These are phyloP conservation scores for Leccinum variabile DNA, from an alignment of 1,284 basidiomycete species.

Conservation along the genomic window DNA sequence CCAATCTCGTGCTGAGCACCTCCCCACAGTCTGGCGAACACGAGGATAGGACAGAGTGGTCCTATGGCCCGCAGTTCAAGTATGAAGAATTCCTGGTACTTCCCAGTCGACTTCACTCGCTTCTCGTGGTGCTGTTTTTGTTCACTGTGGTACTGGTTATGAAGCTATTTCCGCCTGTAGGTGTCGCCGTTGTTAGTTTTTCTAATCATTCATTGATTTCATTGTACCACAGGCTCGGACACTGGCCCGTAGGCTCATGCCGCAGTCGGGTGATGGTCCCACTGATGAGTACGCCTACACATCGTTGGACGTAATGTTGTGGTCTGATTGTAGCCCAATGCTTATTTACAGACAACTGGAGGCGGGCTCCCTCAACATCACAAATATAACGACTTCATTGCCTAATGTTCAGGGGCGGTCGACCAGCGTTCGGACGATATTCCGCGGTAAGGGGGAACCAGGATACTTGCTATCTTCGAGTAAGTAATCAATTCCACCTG, in stretches of 20 bases:
- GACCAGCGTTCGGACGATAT: conserved; percentile 58
- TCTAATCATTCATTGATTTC: neutral
- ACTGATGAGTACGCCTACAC: conserved; percentile 49
- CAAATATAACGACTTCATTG: conserved; percentile 55
- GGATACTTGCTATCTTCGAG: conserved; percentile 73
- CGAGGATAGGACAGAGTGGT: conserved; percentile 21
- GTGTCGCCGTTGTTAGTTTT: conserved; percentile 2
- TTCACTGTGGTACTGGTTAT: conserved; percentile 19
- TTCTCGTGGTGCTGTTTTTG: conserved; percentile 33
- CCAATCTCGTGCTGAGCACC: conserved; percentile 18
- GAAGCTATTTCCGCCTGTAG: conserved; percentile 27
- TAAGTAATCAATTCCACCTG: conserved; percentile 33
- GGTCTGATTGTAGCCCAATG: conserved; percentile 7
- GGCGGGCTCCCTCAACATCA: conserved; percentile 55
- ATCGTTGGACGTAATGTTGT: neutral
- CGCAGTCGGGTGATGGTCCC: conserved; percentile 63
- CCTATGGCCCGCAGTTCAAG: conserved; percentile 66
- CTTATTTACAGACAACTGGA: conserved; percentile 47
- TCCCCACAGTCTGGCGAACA: conserved; percentile 10
- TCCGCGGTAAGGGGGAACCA: conserved; percentile 73
- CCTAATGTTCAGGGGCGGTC: conserved; percentile 42
- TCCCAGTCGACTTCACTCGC: conserved; percentile 43
- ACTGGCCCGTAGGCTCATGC: conserved; percentile 42
- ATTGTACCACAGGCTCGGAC: conserved; percentile 48
- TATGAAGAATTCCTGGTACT: conserved; percentile 72